Base-by-base conservation (phyloP, 805 yeast genomes). In the Candida manassasensis region DNA sequence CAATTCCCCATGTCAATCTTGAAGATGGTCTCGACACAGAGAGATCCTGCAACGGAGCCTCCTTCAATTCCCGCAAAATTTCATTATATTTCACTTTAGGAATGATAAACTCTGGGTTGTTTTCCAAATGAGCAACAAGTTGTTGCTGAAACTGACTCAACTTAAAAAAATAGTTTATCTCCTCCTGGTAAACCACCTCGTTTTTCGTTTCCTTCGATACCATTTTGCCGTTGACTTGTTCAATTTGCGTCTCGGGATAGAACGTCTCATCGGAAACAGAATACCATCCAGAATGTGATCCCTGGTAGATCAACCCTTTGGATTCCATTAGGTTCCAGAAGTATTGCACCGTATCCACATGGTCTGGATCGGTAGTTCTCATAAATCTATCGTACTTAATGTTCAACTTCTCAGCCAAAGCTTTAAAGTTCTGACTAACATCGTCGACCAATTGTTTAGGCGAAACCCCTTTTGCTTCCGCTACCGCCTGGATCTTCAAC, bases 191-290 rank as follows among this genome's bases (percentile, higher is more conserved):
- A 2, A 70, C 63, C 2, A 93, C 98, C 43, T 79, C 80, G 36
- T 78, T 81, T 4, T 82, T 77, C 0, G 96, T 76, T 49, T 89
- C 97, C 19, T 69, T 74, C 5, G 82, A 66, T 22, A 69, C 55
- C 63, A 44, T 67, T 52, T 40, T 58, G 32, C 49, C 55, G 4
- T 24, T 36, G 6, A 51, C 37, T 31, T 59, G 61, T 36, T 69
- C 73, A 17, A 86, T 77, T 55, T 88, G 95, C 2, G 76, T 59
- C 42, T 81, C 94, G 0, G 97, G 84, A 49, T 86, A 90, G 51
- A 93, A 93, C 2, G 96, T 83, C 59, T 93, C 98, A 53, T 93
- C 98, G 32, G 94, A 82, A 5, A 90, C 67, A 5, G 95, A 85
- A 53, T 93, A 93, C 97, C 97, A 93, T 2, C 98, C 98, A 32